Base-by-base conservation (phyloP, 306 rosid species). In the Betula pendula region DNA sequence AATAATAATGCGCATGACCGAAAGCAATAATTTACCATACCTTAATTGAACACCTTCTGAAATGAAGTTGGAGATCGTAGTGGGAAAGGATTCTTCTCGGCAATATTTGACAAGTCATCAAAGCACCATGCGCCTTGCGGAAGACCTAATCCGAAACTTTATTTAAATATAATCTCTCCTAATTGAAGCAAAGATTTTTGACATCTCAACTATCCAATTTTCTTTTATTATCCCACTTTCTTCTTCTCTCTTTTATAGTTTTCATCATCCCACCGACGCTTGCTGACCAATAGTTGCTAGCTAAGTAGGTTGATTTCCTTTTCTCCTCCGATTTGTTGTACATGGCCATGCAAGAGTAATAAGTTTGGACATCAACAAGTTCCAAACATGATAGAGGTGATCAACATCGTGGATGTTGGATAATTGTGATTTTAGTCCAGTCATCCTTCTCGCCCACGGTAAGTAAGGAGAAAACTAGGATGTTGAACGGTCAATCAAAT, bases 401-500 rank as follows among this genome's bases (percentile, higher is more conserved):
- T 38, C 42, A 73, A 62, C 24, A 25, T 15, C 56, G 27, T 71
- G 53, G 65, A 42, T 71, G 56, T 0, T 60, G 5, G 33, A 6
- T 12, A 31, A 24, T 51, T 69, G 29, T 2, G 14, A 2, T 45
- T 13, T 9, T 2, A 9, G 2, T n/a, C n/a, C 60, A 6, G 8
- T 44, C 48, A 44, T 25, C n/a, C 25, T 52, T 70, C 45, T 78
- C 63, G 75, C 15, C 6, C n/a, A 3, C n/a, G 9, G 44, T 17
- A 63, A 8, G 24, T 17, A 53, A 75, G 17, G 71, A 10, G n/a
- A 72, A 25, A 47, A 22, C 16, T 50, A 49, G 68, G 95, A 89
- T 89, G 87, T 93, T 93, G 98, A 74, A 87, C 76, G 76, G 84
- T 93, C 93, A 91, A 91, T 88, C 93, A 87, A 91, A 91, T 85